Base-by-base conservation (phyloP, 2,329 filamentous ascomycete genomes). In the Fusarium incarnatum region DNA sequence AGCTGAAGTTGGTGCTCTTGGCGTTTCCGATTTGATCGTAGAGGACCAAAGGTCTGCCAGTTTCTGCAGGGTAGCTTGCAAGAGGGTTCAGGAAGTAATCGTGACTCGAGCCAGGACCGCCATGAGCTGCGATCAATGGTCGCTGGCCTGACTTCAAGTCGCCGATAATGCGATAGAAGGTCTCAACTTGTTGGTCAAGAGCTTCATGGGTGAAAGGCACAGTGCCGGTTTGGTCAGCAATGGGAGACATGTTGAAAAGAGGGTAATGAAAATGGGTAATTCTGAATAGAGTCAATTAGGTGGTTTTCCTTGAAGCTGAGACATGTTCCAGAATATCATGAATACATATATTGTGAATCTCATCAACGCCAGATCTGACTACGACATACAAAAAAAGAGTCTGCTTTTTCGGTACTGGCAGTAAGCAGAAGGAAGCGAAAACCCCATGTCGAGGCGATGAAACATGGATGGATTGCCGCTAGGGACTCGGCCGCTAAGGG, bases 341-440 rank as follows among this genome's bases (percentile, higher is more conserved):
- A n/a, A 30, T 53, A 56, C 53, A 56, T 56, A 56, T 56, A 56
- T n/a, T 40, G 42, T 40, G 42, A 56, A 40, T 2, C 9, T n/a
- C 23, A 30, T 22, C 30, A 40, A n/a, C 30, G 7, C 5, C 23
- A 40, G 28, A 40, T 40, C 9, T n/a, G n/a, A 10, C 13, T n/a
- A 53, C 12, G 34, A 30, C 32, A 41, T 22, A 53, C n/a, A 53
- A 53, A 40, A 40, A 30, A 12, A 0, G 2, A 18, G 3, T 8
- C 25, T 42, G 28, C 10, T 56, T 40, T 22, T 48, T 40, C 42
- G 53, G 23, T 46, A 37, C 18, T 22, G n/a, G 10, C 23, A 56
- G 53, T 48, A 56, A 48, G 53, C 53, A 48, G 42, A 40, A 56
- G 42, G 53, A 56, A 48, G 30, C 53, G 53, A 56, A 56, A 56